Evolutionary conservation across 2,329 filamentous ascomycete species (phyloP).

Genomic region (Pezicula carpinea): DNA sequence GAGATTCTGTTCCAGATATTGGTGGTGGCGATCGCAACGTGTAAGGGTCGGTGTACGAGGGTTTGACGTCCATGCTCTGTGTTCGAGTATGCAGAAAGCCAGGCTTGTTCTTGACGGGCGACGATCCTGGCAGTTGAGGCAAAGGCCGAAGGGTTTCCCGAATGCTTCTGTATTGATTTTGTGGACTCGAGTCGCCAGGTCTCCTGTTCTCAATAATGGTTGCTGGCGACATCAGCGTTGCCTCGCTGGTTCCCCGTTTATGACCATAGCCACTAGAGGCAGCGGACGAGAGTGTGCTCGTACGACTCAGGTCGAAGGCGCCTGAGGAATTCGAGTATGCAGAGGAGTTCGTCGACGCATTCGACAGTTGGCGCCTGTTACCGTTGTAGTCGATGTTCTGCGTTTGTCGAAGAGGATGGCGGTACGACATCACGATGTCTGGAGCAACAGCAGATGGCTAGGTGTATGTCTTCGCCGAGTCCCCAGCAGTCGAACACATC

Average conservation of each 20-base stretch:
- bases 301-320: constrained; percentile 51
- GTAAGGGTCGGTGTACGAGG: constrained; percentile 39
- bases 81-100: constrained; percentile 30
- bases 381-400: constrained; percentile 41
- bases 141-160: constrained; percentile 75
- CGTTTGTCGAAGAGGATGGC: constrained; percentile 54
- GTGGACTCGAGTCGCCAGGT: constrained; percentile 41
- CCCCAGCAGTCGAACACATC: constrained; percentile 7
- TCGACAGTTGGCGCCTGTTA: constrained; percentile 59
- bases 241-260: constrained; percentile 73
- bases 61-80: constrained; percentile 57
- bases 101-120: constrained; percentile 31
- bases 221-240: constrained; percentile 45
- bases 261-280: constrained; percentile 64
- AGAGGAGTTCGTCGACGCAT: constrained; percentile 66
- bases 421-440: constrained; percentile 47
- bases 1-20: too few species aligned
- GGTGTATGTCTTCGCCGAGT: constrained; percentile 10
- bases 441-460: background rate
- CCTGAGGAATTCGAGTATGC: constrained; percentile 52
- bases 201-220: constrained; percentile 43
- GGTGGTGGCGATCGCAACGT: too few species aligned
- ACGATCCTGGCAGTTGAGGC: constrained; percentile 56
- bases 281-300: constrained; percentile 69
- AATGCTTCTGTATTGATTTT: constrained; percentile 64